Percentiles rank a stretch among this genome's conserved stretches.
Evolutionary conservation across 2,329 filamentous ascomycete species (phyloP).

Genomic region (Beauveria varroae): DNA sequence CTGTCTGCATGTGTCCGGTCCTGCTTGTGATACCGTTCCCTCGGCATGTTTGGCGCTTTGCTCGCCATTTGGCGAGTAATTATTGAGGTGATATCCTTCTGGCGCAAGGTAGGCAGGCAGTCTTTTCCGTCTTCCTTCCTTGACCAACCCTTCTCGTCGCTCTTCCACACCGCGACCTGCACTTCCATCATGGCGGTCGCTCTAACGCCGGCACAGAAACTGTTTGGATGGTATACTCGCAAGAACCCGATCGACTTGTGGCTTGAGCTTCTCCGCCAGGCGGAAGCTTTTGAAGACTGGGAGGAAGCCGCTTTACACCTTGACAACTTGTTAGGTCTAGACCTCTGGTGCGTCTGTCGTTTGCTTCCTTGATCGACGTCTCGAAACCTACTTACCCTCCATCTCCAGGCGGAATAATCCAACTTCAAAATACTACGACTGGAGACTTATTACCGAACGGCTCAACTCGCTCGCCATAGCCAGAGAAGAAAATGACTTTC

Average conservation of each 20-base stretch:
- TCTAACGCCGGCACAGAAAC: constrained; percentile 45
- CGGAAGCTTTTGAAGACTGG: constrained; percentile 76
- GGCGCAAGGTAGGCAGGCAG: constrained; percentile 48
- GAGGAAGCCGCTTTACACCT: constrained; percentile 74
- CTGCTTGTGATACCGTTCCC: constrained; percentile 25
- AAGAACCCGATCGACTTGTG: constrained; percentile 59
- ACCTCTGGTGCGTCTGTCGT: constrained; percentile 58
- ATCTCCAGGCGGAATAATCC: constrained; percentile 67
- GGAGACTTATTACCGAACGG: constrained; percentile 72
- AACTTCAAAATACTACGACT: constrained; percentile 76
- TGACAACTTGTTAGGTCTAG: constrained; percentile 73
- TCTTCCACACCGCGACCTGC: constrained; percentile 15
- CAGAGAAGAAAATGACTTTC: constrained; percentile 63
- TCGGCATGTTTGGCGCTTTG: constrained; percentile 35
- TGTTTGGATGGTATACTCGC: constrained; percentile 58
- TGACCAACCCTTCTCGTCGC: neutral
- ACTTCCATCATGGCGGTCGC: constrained; percentile 11
- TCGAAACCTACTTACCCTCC: constrained; percentile 6
- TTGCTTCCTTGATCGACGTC: neutral
- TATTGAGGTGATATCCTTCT: constrained; percentile 54
- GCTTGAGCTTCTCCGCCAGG: constrained; percentile 56
- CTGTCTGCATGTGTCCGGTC: constrained; percentile 14
- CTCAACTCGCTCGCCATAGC: constrained; percentile 63
- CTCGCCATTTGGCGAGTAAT: constrained; percentile 50
- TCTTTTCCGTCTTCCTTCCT: constrained; percentile 4